These are phyloP conservation scores for Phytophthora rubi DNA, from an alignment of 352 stramenopile species.

Conservation along the genomic window DNA sequence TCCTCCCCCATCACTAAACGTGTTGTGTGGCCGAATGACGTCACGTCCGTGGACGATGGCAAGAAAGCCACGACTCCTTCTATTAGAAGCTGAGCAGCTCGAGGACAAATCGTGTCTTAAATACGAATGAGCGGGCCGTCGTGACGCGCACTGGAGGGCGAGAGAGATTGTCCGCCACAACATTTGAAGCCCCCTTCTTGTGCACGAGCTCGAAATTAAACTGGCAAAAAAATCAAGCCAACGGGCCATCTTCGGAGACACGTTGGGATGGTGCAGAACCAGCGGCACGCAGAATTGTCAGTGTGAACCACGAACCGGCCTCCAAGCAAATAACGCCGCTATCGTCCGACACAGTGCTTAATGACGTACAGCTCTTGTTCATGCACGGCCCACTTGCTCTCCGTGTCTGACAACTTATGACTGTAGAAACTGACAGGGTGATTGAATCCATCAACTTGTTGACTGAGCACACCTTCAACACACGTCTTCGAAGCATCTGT, in stretches of 20 bases:
- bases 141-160: conserved; percentile 8
- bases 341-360: conserved; percentile 1
- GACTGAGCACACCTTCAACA: conserved; percentile 10
- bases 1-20: conserved; percentile 7
- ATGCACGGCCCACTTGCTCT: conserved; percentile 11
- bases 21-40: neutral
- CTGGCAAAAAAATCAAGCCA: conserved; percentile 9
- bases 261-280: conserved; percentile 6
- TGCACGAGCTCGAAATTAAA: conserved; percentile 16
- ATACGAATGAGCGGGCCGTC: conserved; percentile 1
- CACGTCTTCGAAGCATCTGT: conserved; percentile 9
- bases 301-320: conserved; percentile 5
- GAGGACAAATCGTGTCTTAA: conserved; percentile 1
- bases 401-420: conserved; percentile 5
- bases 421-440: conserved; percentile 11
- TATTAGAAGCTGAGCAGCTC: conserved; percentile 6
- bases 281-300: conserved; percentile 8
- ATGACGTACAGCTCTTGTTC: neutral
- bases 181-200: conserved; percentile 8
- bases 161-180: conserved; percentile 4
- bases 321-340: conserved; percentile 7
- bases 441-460: conserved; percentile 10
- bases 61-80: conserved; percentile 5
- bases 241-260: conserved; percentile 3
- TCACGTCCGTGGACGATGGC: neutral